Evolutionary conservation across 768 basidiomycete species (phyloP), one percentile per base, ranked within the genome.

Genomic region (Trametes cingulata): DNA sequence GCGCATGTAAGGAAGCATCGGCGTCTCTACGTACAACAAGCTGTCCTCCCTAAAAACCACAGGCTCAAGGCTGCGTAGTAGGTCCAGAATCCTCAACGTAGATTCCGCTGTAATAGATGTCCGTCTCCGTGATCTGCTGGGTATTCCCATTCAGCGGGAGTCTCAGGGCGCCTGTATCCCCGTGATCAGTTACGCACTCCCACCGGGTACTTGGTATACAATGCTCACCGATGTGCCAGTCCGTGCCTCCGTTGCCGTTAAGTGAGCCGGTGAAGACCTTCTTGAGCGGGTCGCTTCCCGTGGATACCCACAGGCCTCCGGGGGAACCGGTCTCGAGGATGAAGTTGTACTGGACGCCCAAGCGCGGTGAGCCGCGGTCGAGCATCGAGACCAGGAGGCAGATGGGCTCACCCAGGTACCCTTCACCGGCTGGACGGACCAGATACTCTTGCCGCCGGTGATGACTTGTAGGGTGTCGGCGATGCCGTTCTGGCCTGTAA

Each of bases 301-400:
- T 69, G 22, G 66, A 68, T 22, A 68, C 65, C 68, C 68, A 69
- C 51, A 66, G 63, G 19, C 65, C 68, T 42, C 68, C 65, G 46
- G 67, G 64, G 10, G 69, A 67, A 41, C 66, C 50, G 7, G 48
- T 53, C 47, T 62, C 53, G 25, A 69, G 62, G 41, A 69, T 65
- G 42, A 66, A 67, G 64, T 64, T 65, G 35, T 68, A 68, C 61
- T 67, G 15, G 17, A 14, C 14, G 10, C 25, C 13, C 22, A 14
- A 12, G 35, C 14, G 36, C 6, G 43, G 57, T 36, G 8, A 27
- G 33, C 20, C 29, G 14, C 13, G 29, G 6, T 14, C 29, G 19
- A 3, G 35, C 2, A 25, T 19, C n/a, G 1, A 14, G 9, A 42
- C 24, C 46, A 51, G 22, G 15, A 15, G 41, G 43, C n/a, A 17